Evolutionary conservation across 192 early-diverging fungal genomes (phyloP), one percentile per base, ranked within the genome.

Genomic region (Backusella morwellensis): DNA sequence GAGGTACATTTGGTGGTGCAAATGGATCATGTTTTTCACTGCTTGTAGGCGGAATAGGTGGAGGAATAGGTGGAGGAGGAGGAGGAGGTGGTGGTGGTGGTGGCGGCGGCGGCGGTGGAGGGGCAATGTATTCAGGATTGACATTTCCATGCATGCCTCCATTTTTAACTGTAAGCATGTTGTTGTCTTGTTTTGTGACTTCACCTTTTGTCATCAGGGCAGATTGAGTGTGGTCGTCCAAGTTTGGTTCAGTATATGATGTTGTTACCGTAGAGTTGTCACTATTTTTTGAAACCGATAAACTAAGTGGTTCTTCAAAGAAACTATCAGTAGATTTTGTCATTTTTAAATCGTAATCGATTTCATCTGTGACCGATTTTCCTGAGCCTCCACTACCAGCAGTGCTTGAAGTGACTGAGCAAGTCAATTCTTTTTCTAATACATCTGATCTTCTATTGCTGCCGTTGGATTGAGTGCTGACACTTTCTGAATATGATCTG

Each of bases 1-100:
- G 66, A n/a, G 73, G 66, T 36, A 74, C 59, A 54, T 71, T 68
- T 26, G 80, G 80, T 11, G 87, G 75, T 23, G 42, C 1, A 29
- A 63, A 63, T 12, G 56, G 56, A 63, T 63, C 21, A 63, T 63
- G 3, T 1, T 11, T 63, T 17, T 66, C 66, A 34, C 32, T 52
- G 17, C 40, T 44, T 8, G 68, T 38, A 3, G 83, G 78, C 35
- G 78, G 77, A 14, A 74, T 54, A 34, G 78, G 81, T 38, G 70
- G 52, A 2, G 78, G 69, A 11, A 73, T 67, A 14, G 84, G 73
- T 41, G 78, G 67, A 71, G 81, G 75, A 4, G 75, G 52, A 12
- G 75, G 80, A 12, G 73, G 52, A n/a, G 70, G 40, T 0, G 76
- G 47, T 36, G 72, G 78, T 40, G 74, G 75, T 19, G 75, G 52